Evolutionary conservation across 768 basidiomycete genomes (phyloP), one percentile per base, ranked within the genome.

Genomic region (Mycena alexandri): DNA sequence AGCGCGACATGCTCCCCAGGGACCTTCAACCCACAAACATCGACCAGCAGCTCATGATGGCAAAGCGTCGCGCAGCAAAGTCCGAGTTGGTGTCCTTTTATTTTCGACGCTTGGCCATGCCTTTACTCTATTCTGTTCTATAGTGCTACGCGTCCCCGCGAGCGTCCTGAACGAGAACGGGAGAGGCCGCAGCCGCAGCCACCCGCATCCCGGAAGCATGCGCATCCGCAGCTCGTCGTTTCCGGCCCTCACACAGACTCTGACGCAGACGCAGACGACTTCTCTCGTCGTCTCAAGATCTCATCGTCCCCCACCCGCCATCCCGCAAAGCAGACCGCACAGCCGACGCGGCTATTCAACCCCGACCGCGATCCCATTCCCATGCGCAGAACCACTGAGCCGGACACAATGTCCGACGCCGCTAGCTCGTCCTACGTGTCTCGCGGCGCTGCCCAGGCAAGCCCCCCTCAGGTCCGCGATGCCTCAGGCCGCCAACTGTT

Each of bases 251-350:
- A 55, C 16, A 17, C 25, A 63, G 63, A 78, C 76, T 61, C 72
- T 34, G 89, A 91, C 56, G 83, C 90, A 9, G 90, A 92, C 76
- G 83, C 86, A 50, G 90, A 89, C 70, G 91, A 92, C 58, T 93
- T 93, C 75, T 89, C 87, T 48, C 88, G 92, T 24, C 81, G 85
- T 38, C 86, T 93, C 73, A 90, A 86, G 76, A 90, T 93, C 21
- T 91, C 92, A 7, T 78, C 84, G 46, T 76, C 87, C 43, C 74
- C 86, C 61, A 80, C 83, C 65, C 73, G 69, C 73, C 79, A 58
- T 71, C 79, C 55, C 68, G 81, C 22, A 79, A 81, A 53, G 72
- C 77, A 68, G 76, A 78, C 74, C 63, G 76, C 64, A 72, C 75
- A 55, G 63, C 79, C 24, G 90, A 90, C 70, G 46, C 70, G 70